Evolutionary conservation across 345 rosid species (phyloP).

Genomic region (Gossypium stocksii): DNA sequence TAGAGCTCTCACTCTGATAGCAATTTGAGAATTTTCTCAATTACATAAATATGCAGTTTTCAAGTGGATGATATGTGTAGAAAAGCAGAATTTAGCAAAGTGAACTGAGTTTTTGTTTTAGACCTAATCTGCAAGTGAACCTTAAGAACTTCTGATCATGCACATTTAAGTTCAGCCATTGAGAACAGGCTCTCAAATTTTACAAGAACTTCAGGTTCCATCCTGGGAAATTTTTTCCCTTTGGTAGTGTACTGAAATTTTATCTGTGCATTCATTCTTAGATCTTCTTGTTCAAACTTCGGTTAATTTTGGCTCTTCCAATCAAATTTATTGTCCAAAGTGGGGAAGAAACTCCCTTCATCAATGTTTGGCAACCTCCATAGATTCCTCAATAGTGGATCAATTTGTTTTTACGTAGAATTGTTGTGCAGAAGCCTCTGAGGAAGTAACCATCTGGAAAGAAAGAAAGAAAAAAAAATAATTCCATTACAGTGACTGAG

Average conservation of each 20-base stretch:
- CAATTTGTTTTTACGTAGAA: neutral
- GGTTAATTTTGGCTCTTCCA: neutral
- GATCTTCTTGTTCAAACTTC: neutral
- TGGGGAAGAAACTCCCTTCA: neutral
- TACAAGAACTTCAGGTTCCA: neutral
- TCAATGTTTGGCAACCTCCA: neutral
- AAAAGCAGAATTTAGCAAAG: neutral
- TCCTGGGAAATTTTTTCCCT: neutral
- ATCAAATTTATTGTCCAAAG: neutral
- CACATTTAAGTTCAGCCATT: too few species aligned
- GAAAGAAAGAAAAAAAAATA: neutral
- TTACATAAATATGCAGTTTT: neutral
- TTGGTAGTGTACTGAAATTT: neutral
- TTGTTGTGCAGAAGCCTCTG: slow-evolving; percentile 12
- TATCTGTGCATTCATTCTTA: neutral
- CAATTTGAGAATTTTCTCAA: neutral
- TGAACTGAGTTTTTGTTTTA: neutral
- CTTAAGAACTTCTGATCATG: neutral
- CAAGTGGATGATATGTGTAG: neutral
- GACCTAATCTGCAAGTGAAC: neutral
- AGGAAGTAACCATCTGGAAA: neutral
- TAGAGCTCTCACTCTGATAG: neutral
- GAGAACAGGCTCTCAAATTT: too few species aligned
- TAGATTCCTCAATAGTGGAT: neutral
- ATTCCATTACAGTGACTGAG: too few species aligned